Base-by-base conservation (phyloP, 2,329 filamentous ascomycete species). In the Penicillium sclerotiorum region DNA sequence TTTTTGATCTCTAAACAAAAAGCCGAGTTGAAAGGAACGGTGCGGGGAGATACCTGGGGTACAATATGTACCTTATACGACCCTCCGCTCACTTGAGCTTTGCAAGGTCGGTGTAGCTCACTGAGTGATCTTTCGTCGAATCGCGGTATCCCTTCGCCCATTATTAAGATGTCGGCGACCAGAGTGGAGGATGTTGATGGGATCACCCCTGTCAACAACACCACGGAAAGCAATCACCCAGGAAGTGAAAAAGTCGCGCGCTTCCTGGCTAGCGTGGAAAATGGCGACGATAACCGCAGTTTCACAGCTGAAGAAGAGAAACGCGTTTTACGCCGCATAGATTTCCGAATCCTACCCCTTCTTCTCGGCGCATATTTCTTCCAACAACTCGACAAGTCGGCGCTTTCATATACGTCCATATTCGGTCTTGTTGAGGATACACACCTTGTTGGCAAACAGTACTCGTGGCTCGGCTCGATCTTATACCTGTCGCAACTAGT, bases 381-480 rank as follows among this genome's bases (percentile, higher is more conserved):
- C 55, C 80, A 83, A 56, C 77, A 81, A 53, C 74, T 82, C 8
- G 78, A 81, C 64, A 81, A 81, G 21, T 48, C 46, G 3, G 22
- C 30, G 2, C 30, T 48, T 3, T 48, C 46, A 5, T 63, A 63
- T 35, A 58, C 61, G 7, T 63, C 60, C 1, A 63, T 63, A 22
- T 63, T 64, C 12, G 78, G 77, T 3, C 64, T 82, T 27, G 67
- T 72, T 18, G 66, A 74, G 27, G 77, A 80, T 50, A 75, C 77
- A 0, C 58, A 77, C 25, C 70, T 81, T 7, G 65, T 71, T n/a
- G 77, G 73, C 15, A 64, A 73, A 25, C 69, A 81, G 47, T 73
- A 77, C 63, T 84, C 82, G 1, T 85, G 82, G 82, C 77, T 86
- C 0, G 80, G 81, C 0, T 84, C 80, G 1, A 78, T 86, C 44